Evolutionary conservation across 2,329 filamentous ascomycete species (phyloP), one percentile per base, ranked within the genome.

Genomic region (Phyllosticta citrichinensis): DNA sequence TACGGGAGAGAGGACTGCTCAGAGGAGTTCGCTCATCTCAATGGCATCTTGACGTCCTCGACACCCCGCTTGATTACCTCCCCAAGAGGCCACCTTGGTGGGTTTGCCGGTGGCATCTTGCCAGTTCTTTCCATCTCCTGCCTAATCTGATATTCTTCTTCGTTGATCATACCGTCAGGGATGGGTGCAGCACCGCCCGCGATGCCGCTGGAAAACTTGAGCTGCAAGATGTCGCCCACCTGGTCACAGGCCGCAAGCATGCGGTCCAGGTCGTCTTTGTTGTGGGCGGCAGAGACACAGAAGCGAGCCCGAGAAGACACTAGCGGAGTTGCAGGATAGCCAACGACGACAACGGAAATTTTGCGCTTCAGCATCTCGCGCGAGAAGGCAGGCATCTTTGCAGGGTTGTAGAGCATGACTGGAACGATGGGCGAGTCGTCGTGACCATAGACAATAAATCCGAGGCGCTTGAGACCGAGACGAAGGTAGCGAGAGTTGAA

Each of bases 401-500:
- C 94, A n/a, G 94, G 94, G 77, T 97, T 91, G 81, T 97, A 99
- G 27, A 99, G 85, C 70, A 96, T 83, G 66, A 99, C 76, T 59
- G 94, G 94, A 67, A 99, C 91, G 68, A 99, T 97, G 61, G 94
- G 94, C 5, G 92, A 97, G 77, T 99, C 94, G 71, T 99, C 94
- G 73, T 97, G 92, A 64, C 94, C 94, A 72, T 95, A 97, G 60
- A 97, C 88, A 71, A 99, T 99, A 77, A 91, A 93, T 56, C 94
- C 94, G 58, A 99, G 86, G 67, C 94, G 89, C 82, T 99, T 99
- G 69, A 99, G 84, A 66, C 94, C 94, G 27, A 99, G 86, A 63
- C 94, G 90, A n/a, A 99, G 89, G 73, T 99, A 99, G 55, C 94
- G 87, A 22, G 92, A 97, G 82, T 99, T 99, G 83, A 97, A 99